phyloP scores from a whole-genome alignment of 225 moss, liverwort and hornwort genomes.

The Sphagnum tenellum region DNA sequence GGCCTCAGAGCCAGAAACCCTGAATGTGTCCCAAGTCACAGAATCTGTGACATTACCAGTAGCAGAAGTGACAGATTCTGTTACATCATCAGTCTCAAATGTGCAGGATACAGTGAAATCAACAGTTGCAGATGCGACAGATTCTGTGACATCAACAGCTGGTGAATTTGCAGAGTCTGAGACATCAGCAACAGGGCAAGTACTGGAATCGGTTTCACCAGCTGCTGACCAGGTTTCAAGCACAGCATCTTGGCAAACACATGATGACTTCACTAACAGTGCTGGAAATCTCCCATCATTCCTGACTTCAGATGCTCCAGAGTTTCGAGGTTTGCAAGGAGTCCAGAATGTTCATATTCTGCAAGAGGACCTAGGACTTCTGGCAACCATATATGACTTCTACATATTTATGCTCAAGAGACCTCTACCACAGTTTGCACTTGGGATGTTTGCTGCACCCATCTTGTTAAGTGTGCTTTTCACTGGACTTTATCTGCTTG shows the following conservation, averaged over 20 bases:
- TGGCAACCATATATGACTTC: conserved; percentile 46
- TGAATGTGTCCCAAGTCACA: too few species aligned
- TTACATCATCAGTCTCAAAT: conserved; percentile 36
- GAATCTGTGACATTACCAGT: too few species aligned
- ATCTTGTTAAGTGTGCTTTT: conserved; percentile 49
- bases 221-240: conserved; percentile 24
- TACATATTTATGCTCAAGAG: conserved; percentile 73
- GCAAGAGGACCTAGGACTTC: conserved; percentile 49
- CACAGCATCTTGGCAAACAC: conserved; percentile 33
- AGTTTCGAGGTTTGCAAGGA: conserved; percentile 57
- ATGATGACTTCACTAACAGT: conserved; percentile 45
- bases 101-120: conserved; percentile 19
- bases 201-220: conserved; percentile 18
- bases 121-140: conserved; percentile 29
- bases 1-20: too few species aligned
- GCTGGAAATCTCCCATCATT: conserved; percentile 73
- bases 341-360: conserved; percentile 40
- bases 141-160: conserved; percentile 32
- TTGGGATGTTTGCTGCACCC: conserved; percentile 67
- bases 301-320: conserved; percentile 57
- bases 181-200: conserved; percentile 31
- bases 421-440: conserved; percentile 53
- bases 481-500: conserved; percentile 64
- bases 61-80: conserved; percentile 25
- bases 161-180: conserved; percentile 34